Evolutionary conservation across 768 basidiomycete species (phyloP), one percentile per base, ranked within the genome.

Genomic region (Tulasnella sp.): DNA sequence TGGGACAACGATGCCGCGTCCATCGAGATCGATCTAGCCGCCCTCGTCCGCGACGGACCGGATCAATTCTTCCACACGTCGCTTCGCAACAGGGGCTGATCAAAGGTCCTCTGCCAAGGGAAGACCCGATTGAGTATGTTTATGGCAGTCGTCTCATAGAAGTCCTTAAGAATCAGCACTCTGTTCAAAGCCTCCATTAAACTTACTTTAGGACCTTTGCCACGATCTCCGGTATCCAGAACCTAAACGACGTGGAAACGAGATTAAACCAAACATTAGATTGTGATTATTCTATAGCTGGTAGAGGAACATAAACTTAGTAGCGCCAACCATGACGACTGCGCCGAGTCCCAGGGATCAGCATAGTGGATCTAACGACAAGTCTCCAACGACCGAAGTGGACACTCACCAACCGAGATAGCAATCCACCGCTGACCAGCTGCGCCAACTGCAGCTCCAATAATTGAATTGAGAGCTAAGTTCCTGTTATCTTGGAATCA

Each of bases 371-470:
- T 9, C 18, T 1, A 14, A 20, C 1, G 46, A 46, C 46, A 46
- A 46, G 46, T 9, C 11, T 22, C 72, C 22, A 22, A 80, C 74
- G 58, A 40, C 80, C 41, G 31, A 75, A 46, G 16, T 54, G 46
- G 37, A 12, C 14, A 75, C 92, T 84, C 82, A 93, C 95, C 94
- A 44, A 97, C 96, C 18, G 96, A 97, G 64, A 97, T 87, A 18
- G 96, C 97, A 97, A 98, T 98, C 87, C 97, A 99, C 80, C 98
- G 91, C 85, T 99, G 97, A 18, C 97, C 97, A 42, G 97, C 97
- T 82, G 97, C 97, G 78, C 97, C 97, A 83, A 98, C 98, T 6
- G 96, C 97, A 60, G 97, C 96, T 20, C 97, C 97, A 76, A 96
- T 88, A 76, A 98, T 92, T 0, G 96, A 96, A 86, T 98, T 98